These are phyloP conservation scores for Spergularia azorica DNA, from an alignment of 179 eudicot species.

Conservation along the genomic window DNA sequence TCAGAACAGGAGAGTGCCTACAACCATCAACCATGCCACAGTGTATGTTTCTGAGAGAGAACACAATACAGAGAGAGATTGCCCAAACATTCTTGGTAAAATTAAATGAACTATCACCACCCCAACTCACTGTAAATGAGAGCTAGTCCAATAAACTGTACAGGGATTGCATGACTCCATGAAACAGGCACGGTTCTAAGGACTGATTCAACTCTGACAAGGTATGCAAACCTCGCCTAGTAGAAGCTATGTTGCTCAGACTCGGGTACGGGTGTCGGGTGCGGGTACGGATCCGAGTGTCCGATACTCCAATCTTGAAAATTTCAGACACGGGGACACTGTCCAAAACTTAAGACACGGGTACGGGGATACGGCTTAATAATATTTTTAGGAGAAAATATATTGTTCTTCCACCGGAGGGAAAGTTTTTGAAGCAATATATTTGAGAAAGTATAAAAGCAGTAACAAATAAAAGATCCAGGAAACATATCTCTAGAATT, in stretches of 20 bases:
- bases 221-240: background rate
- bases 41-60: too few species aligned
- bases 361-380: background rate
- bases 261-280: background rate
- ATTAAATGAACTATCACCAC: background rate
- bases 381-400: background rate
- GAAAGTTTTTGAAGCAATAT: background rate
- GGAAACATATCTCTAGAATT: background rate
- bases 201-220: slow-evolving; percentile 5
- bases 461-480: background rate
- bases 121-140: background rate
- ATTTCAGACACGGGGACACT: background rate
- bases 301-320: background rate
- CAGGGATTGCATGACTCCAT: background rate
- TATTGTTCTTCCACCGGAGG: background rate
- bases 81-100: background rate
- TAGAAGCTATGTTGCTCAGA: background rate
- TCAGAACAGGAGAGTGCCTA: background rate
- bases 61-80: background rate
- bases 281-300: background rate
- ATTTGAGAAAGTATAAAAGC: too few species aligned
- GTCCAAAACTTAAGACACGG: background rate
- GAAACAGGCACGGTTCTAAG: background rate
- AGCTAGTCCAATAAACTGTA: background rate
- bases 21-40: too few species aligned